These are phyloP conservation scores for Bauhinia variegata DNA, from an alignment of 306 rosid species.

Conservation along the genomic window DNA sequence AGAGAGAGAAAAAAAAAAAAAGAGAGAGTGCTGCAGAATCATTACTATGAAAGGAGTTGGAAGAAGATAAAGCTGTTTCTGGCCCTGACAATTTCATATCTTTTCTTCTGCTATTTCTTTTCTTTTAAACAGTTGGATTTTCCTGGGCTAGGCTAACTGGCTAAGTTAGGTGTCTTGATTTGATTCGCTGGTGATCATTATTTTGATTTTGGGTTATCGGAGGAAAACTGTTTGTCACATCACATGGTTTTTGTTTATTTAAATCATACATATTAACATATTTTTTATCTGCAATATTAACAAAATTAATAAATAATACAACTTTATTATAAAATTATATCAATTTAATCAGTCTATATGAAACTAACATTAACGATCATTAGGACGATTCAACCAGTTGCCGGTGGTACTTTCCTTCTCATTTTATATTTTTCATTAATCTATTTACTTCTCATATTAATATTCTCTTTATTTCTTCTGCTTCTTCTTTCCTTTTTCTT, in stretches of 20 bases:
- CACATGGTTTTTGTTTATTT: no score
- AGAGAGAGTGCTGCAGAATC: conserved; percentile 49
- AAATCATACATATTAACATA: no score
- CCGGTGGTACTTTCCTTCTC: conserved; percentile 36
- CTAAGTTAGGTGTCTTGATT: conserved; percentile 37
- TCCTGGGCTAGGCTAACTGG: conserved; percentile 27
- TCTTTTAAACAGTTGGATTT: neutral
- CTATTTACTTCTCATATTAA: neutral
- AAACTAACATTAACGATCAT: no score
- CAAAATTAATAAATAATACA: no score
- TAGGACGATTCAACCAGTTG: neutral
- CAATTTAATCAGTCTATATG: no score
- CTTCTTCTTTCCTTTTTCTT: no score
- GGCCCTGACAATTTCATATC: conserved; percentile 51
- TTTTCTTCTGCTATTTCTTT: conserved; percentile 19
- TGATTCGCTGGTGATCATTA: conserved; percentile 26
- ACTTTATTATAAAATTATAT: no score
- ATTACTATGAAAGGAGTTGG: conserved; percentile 63
- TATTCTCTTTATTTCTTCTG: neutral
- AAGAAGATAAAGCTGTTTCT: conserved; percentile 68
- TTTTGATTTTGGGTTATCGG: conserved; percentile 17
- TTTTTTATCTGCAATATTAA: no score
- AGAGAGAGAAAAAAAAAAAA: conserved; percentile 23
- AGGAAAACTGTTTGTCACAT: no score
- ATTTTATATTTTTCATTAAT: conserved; percentile 37